phyloP scores from a whole-genome alignment of 2,329 filamentous ascomycete species.

The Monilinia aucupariae region DNA sequence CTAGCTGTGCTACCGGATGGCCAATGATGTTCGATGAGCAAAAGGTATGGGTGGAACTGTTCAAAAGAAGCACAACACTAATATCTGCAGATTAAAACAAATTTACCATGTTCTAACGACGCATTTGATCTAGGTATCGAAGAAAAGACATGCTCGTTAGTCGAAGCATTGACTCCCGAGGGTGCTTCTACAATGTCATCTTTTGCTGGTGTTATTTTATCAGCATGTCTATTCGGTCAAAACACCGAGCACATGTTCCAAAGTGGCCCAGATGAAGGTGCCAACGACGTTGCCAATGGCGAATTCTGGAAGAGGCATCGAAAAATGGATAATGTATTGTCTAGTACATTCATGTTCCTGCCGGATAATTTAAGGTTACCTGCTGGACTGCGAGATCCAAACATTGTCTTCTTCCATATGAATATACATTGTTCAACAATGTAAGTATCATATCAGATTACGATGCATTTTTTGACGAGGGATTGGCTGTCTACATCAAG shows the following conservation, averaged over 20 bases:
- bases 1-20: conserved; percentile 87
- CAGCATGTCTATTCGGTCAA: conserved; percentile 73
- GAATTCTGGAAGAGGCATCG: conserved; percentile 84
- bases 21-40: conserved; percentile 70
- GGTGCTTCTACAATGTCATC: conserved; percentile 59
- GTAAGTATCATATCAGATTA: background rate
- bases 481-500: conserved; percentile 68
- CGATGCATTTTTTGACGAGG: background rate
- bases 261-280: conserved; percentile 61
- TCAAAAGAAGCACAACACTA: conserved; percentile 17
- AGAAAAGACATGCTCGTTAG: conserved; percentile 57
- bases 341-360: conserved; percentile 71
- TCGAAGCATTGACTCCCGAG: conserved; percentile 49
- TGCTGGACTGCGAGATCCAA: conserved; percentile 59
- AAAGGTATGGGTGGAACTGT: conserved; percentile 41
- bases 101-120: conserved; percentile 74
- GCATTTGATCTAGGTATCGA: conserved; percentile 63
- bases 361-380: conserved; percentile 71
- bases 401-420: conserved; percentile 78
- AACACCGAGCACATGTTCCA: conserved; percentile 79
- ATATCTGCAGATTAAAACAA: conserved; percentile 48
- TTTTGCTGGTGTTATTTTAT: conserved; percentile 66
- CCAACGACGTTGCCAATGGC: conserved; percentile 68
- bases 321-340: conserved; percentile 72
- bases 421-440: conserved; percentile 84